Conservation (phyloP, 768 basidiomycete genomes). For the Trametes gibbosa region DNA sequence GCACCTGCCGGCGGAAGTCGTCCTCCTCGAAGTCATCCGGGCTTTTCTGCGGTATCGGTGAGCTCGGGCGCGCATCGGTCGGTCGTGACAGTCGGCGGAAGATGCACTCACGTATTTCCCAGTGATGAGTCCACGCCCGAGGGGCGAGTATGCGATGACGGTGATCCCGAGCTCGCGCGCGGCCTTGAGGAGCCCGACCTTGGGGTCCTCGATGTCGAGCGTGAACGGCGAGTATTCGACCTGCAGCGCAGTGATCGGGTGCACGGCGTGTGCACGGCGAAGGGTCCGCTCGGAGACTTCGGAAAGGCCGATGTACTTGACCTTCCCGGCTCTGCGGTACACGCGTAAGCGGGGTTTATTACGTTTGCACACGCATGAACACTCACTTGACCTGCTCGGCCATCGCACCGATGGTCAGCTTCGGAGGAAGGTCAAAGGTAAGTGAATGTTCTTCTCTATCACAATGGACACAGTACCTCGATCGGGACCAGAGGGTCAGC, state of each 20-base stretch:
- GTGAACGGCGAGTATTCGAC: slow-evolving; percentile 38
- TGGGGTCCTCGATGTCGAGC: slow-evolving; percentile 35
- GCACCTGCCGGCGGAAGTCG: slow-evolving; percentile 37
- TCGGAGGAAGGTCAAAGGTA: slow-evolving; percentile 10
- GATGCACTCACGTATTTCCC: slow-evolving; percentile 39
- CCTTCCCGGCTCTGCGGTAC: slow-evolving; percentile 30
- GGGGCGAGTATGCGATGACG: slow-evolving; percentile 44
- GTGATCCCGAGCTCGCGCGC: slow-evolving; percentile 41
- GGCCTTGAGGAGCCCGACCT: slow-evolving; percentile 31
- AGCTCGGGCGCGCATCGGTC: background rate
- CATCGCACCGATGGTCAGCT: slow-evolving; percentile 26
- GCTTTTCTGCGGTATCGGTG: slow-evolving; percentile 8
- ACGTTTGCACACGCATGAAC: slow-evolving; percentile 12
- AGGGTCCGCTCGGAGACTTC: slow-evolving; percentile 34
- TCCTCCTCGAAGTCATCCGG: slow-evolving; percentile 36
- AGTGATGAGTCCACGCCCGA: slow-evolving; percentile 48
- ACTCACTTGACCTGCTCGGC: slow-evolving; percentile 33
- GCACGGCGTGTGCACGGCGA: slow-evolving; percentile 37
- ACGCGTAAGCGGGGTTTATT: no score
- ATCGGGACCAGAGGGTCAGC: slow-evolving; percentile 1
- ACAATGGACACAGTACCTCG: background rate
- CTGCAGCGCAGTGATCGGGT: slow-evolving; percentile 37
- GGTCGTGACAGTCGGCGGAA: background rate
- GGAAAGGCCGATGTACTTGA: slow-evolving; percentile 36
- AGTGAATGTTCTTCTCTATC: background rate